A percentile compares a stretch with the other conserved stretches of the same genome.
Evolutionary conservation across 192 early-diverging fungal genomes (phyloP).

Genomic region (Dissophora ornata): DNA sequence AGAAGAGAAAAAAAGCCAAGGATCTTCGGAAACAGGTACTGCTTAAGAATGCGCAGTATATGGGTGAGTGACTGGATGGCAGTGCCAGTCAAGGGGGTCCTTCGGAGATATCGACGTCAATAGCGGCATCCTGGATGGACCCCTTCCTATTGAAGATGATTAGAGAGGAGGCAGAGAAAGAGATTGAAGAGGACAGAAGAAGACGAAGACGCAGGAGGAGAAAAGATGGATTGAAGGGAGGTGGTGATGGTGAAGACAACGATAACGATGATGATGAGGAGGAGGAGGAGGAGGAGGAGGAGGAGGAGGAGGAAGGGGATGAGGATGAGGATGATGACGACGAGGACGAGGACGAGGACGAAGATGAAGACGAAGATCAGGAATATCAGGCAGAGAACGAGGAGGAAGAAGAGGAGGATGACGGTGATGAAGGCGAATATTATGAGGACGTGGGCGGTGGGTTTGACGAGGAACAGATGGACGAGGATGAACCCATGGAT

Average conservation of each 20-base stretch:
- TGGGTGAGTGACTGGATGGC: slow-evolving; percentile 44
- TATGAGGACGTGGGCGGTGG: not conserved
- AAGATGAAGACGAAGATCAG: slow-evolving; percentile 2
- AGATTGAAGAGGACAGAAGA: not conserved
- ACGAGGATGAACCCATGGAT: slow-evolving; percentile 19
- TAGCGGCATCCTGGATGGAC: no score
- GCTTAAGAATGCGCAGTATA: slow-evolving; percentile 49
- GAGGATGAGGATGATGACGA: slow-evolving; percentile 3
- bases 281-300: no score
- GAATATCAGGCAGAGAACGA: no score
- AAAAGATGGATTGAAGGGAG: no score
- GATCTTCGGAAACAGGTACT: slow-evolving; percentile 50
- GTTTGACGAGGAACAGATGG: not conserved
- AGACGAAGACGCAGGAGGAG: slow-evolving; percentile 9
- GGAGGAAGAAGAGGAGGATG: slow-evolving; percentile 13
- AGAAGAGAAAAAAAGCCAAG: slow-evolving; percentile 53
- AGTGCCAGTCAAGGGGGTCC: not conserved
- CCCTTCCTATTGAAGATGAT: not conserved
- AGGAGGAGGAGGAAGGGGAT: not conserved
- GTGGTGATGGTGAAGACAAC: no score
- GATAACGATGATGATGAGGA: no score
- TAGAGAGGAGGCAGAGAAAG: slow-evolving; percentile 14
- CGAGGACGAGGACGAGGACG: slow-evolving; percentile 8
- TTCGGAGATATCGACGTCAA: not conserved
- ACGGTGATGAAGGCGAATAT: not conserved